Evolutionary conservation across 352 stramenopile genomes (phyloP).

Genomic region (Pythium biforme): DNA sequence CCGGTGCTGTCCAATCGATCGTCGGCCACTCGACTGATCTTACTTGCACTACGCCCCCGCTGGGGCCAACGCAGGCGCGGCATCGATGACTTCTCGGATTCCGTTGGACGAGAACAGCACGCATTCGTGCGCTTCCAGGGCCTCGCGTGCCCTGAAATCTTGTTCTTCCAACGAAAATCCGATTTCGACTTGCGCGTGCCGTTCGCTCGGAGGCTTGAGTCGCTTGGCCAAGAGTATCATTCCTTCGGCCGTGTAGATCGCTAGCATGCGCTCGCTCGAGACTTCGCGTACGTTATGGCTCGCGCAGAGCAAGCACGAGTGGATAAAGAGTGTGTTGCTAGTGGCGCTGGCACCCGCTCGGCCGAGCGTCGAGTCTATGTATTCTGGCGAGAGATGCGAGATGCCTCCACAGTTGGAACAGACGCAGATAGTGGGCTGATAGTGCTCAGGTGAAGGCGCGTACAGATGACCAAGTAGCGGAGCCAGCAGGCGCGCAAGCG

Average conservation of each 20-base stretch:
- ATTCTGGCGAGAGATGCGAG: conserved; percentile 55
- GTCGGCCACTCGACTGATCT: conserved; percentile 19
- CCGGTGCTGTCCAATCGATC: conserved; percentile 37
- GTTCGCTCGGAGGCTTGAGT: conserved; percentile 30
- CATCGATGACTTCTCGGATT: conserved; percentile 46
- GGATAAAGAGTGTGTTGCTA: conserved; percentile 33
- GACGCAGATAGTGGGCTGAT: conserved; percentile 40
- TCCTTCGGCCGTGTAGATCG: conserved; percentile 45
- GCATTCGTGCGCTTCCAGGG: conserved; percentile 37
- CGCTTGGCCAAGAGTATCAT: conserved; percentile 36
- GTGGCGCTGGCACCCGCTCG: not conserved
- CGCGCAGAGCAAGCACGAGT: conserved; percentile 63
- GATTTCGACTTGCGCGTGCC: conserved; percentile 32
- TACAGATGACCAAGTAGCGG: conserved; percentile 43
- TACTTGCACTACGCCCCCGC: not conserved
- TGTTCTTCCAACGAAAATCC: conserved; percentile 26
- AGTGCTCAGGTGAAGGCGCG: conserved; percentile 26
- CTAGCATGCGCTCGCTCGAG: conserved; percentile 52
- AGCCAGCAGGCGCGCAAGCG: conserved; percentile 41
- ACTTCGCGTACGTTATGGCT: conserved; percentile 74
- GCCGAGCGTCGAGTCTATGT: conserved; percentile 22
- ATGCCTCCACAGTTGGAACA: conserved; percentile 62
- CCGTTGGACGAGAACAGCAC: conserved; percentile 52
- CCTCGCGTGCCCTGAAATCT: conserved; percentile 30
- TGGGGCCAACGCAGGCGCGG: not conserved